Evolutionary conservation across 148 eudicot species (phyloP), one percentile per base, ranked within the genome.

Genomic region (Fallopia convolvulus): DNA sequence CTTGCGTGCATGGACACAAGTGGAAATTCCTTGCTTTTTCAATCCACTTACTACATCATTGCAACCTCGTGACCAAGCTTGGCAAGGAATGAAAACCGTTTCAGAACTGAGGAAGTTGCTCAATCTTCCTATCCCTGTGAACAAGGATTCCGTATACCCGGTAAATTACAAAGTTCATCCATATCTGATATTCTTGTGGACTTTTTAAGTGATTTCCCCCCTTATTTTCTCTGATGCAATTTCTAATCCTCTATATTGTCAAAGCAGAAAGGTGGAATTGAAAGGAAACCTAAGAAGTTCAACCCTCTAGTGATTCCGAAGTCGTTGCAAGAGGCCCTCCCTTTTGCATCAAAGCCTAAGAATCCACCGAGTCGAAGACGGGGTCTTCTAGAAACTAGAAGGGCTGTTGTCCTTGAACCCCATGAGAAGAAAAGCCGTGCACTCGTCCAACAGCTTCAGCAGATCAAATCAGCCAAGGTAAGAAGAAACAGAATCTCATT

Each of bases 71-170:
- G 84, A 86, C 65, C 78, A 76, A 61, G 83, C 88, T 20, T 95
- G 97, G 94, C 83, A 79, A 76, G 99, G 97, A 74, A 91, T 91
- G 92, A 95, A 86, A 92, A 95, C 99, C n/a, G 91, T 95, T 76
- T 83, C 89, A 8, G 97, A 95, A 78, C 78, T 95, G 76, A 91
- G 97, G 83, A 86, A 86, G 77, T 87, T 89, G 61, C 81, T 76
- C 13, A 86, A 87, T 80, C 77, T 92, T 78, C 87, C 97, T 5
- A 79, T 92, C 71, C 97, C 97, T 50, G 80, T 87, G 61, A 88
- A 86, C 83, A 88, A 91, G 83, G 99, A 95, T 89, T 95, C 99
- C 36, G 80, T 85, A 36, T 95, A 92, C 83, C 87, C 88, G 97
- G 99, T 92, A 83, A 60, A 48, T 40, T 32, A 26, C 74, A 48